phyloP scores from a whole-genome alignment of 1,284 basidiomycete species.

The Cronartium quercuum region DNA sequence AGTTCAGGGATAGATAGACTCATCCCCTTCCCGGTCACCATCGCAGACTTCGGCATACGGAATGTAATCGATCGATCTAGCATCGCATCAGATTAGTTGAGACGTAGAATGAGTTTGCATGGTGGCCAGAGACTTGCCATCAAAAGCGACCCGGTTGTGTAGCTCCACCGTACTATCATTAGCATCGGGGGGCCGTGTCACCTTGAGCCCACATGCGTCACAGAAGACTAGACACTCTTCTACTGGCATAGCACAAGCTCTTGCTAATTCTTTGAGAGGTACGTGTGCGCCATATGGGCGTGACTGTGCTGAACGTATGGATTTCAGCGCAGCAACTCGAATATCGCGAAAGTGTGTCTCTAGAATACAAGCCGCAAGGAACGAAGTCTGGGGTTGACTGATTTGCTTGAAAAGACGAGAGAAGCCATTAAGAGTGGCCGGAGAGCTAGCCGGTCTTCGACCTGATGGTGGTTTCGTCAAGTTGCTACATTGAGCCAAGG shows the following conservation, averaged over 20 bases:
- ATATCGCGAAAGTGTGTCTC: constrained; percentile 55
- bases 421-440: constrained; percentile 57
- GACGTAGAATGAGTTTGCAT: background rate
- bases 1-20: constrained; percentile 25
- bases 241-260: constrained; percentile 14
- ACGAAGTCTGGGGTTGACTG: constrained; percentile 49
- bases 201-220: constrained; percentile 24
- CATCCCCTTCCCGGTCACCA: constrained; percentile 14
- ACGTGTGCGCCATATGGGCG: constrained; percentile 24
- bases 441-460: constrained; percentile 51
- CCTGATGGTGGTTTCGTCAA: constrained; percentile 51
- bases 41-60: constrained; percentile 17
- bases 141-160: constrained; percentile 31
- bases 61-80: constrained; percentile 28
- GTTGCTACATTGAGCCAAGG: constrained; percentile 72
- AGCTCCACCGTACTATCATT: constrained; percentile 25
- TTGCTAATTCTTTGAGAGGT: constrained; percentile 14
- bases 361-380: constrained; percentile 55
- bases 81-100: constrained; percentile 3
- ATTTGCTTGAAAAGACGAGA: constrained; percentile 56
- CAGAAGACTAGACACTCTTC: constrained; percentile 33
- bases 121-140: constrained; percentile 24
- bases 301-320: constrained; percentile 50
- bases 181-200: background rate
- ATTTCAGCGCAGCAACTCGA: constrained; percentile 54